phyloP scores from a whole-genome alignment of 306 rosid species.

The Sesbania bispinosa region DNA sequence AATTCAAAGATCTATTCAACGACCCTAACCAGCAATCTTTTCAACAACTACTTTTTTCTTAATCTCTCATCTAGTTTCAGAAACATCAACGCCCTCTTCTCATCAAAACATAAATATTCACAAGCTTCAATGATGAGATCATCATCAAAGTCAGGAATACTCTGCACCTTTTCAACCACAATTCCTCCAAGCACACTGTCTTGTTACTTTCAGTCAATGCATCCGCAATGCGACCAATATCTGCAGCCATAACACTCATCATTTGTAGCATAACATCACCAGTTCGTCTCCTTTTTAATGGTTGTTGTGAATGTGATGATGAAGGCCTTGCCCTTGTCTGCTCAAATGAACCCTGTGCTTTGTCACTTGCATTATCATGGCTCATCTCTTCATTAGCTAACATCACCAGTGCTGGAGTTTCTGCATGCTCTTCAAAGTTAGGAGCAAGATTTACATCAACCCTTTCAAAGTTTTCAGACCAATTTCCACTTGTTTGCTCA shows the following conservation, averaged over 20 bases:
- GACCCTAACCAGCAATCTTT: slow-evolving; percentile 36
- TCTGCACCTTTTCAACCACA: slow-evolving; percentile 50
- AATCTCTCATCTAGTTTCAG: slow-evolving; percentile 48
- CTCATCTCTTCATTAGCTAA: slow-evolving; percentile 25
- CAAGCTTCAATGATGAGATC: slow-evolving; percentile 59
- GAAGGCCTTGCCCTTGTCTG: slow-evolving; percentile 52
- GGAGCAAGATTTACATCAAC: slow-evolving; percentile 28
- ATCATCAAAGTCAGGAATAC: slow-evolving; percentile 49
- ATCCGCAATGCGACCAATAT: slow-evolving; percentile 51
- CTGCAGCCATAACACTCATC: slow-evolving; percentile 55
- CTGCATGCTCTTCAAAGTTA: slow-evolving; percentile 34
- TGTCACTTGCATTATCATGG: slow-evolving; percentile 38
- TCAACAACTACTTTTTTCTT: slow-evolving; percentile 53
- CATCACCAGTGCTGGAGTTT: slow-evolving; percentile 31
- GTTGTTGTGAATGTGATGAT: slow-evolving; percentile 44
- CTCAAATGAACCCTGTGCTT: slow-evolving; percentile 44
- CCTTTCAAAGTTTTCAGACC: slow-evolving; percentile 33
- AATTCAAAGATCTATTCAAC: slow-evolving; percentile 12
- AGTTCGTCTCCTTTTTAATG: slow-evolving; percentile 34
- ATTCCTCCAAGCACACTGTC: slow-evolving; percentile 41
- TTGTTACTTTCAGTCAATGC: slow-evolving; percentile 42
- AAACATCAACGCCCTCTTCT: slow-evolving; percentile 51
- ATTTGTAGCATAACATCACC: slow-evolving; percentile 42
- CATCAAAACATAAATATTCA: slow-evolving; percentile 48
- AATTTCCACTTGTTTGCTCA: slow-evolving; percentile 38